These are phyloP conservation scores for Setaria viridis DNA, from an alignment of 202 grass and related monocot species.

Conservation along the genomic window DNA sequence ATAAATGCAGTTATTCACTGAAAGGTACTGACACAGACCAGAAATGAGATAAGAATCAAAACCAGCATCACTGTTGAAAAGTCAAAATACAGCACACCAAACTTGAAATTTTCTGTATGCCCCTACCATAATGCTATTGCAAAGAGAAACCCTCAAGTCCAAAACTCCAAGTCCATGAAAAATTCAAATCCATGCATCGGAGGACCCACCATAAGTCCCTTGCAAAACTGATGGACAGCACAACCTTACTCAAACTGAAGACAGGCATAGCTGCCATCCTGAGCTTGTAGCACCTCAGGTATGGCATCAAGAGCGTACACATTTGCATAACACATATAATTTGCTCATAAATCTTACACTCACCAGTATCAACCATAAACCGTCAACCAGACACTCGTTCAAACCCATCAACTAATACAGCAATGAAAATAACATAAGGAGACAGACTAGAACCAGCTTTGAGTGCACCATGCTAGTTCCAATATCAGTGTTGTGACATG, in stretches of 20 bases:
- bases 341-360: no score
- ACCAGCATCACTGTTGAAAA: neutral
- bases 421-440: no score
- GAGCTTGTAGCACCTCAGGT: neutral
- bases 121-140: constrained; percentile 5
- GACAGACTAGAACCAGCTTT: no score
- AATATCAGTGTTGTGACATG: no score
- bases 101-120: constrained; percentile 10
- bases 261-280: neutral
- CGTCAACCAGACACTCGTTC: no score
- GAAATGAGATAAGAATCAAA: neutral
- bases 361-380: no score
- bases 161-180: neutral
- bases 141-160: neutral
- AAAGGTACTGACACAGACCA: neutral
- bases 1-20: constrained; percentile 6
- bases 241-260: constrained; percentile 7
- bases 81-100: neutral
- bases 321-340: no score
- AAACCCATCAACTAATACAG: no score
- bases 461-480: no score
- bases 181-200: constrained; percentile 11
- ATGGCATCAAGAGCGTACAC: neutral
- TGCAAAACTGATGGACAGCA: constrained; percentile 1
- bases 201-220: neutral